Evolutionary conservation across 768 basidiomycete genomes (phyloP), one percentile per base, ranked within the genome.

Genomic region (Termitomyces sp.): DNA sequence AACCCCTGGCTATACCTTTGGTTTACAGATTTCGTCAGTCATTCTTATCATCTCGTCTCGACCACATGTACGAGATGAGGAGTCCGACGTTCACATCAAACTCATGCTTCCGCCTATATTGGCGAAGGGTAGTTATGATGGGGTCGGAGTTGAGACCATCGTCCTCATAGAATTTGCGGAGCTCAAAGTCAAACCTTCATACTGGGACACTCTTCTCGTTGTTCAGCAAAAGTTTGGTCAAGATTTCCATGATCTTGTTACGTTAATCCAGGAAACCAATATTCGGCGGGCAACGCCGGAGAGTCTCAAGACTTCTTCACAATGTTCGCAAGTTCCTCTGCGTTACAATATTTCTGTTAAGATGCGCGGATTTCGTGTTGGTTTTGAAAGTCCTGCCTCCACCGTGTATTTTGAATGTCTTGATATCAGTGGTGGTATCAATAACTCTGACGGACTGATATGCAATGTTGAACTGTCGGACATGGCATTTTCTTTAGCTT

Each of bases 171-270:
- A 90, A 10, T 82, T 83, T 55, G 79, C 93, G 61, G 79, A 86
- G 38, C 71, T 91, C 57, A 87, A 81, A 65, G 78, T 94, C 57
- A 92, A 90, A 65, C 89, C 90, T 5, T 82, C 84, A 0, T 86
- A 93, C 64, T 87, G 90, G 84, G 93, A 95, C 66, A 90, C 88
- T 5, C 69, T 94, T 3, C 78, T 94, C 2, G 82, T 81, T 5
- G 88, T 95, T 9, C 92, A 93, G 65, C 89, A 91, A 61, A 93
- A 93, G 66, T 94, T 94, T 57, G 92, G 90, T 6, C 87, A 88
- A 64, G 92, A 94, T 70, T 90, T 94, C 70, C 87, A 88, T 61
- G 92, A 94, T 58, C 75, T 94, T 28, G 70, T 94, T 13, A 71
- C 78, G 6, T 68, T 94, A 50, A 76, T 91, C 33, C 80, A 82